Evolutionary conservation across 352 stramenopile genomes (phyloP), one percentile per base, ranked within the genome.

Genomic region (Phytophthora megakarya): DNA sequence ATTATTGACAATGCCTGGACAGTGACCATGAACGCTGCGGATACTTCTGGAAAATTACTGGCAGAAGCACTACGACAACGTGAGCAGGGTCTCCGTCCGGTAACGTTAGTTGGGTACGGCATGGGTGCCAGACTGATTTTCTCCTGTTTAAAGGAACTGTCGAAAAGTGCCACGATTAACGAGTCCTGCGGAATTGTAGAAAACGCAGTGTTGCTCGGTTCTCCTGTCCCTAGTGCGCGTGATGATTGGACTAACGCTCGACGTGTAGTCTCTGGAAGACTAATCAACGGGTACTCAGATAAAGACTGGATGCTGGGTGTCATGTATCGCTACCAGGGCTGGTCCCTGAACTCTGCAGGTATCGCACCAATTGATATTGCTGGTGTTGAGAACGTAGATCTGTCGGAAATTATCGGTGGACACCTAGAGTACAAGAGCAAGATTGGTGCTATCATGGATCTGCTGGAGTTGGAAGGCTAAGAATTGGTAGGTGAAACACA

Each of bases 241-340:
- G 68, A 84, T 3, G 85, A 95, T 19, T 98, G 91, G 91, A 60
- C 72, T 18, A 81, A 73, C 28, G 87, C 80, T 6, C 70, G 86
- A 6, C 55, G 75, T 48, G 67, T 97, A 13, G 89, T 97, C 4
- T 86, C 90, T 3, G 88, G 90, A 1, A 76, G 92, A 22, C 59
- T 97, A 0, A 92, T 98, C 65, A 98, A 98, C 63, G 89, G 90
- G 16, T 98, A 93, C 65, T 95, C 80, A 0, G 79, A 88, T 22
- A 90, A 93, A 44, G 92, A 98, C 75, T 93, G 86, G 78, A 96
- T 97, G 81, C 76, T 98, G 19, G 84, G 81, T 16, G 70, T 97
- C 37, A 93, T 98, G 76, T 98, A 97, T 62, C 80, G 91, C 9
- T 93, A 93, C 49, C 86, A 96, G 45, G 82, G 84, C 23, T 95